Evolutionary conservation across 331 rosid genomes (phyloP), one percentile per base, ranked within the genome.

Genomic region (Rhamnella rubrinervis): DNA sequence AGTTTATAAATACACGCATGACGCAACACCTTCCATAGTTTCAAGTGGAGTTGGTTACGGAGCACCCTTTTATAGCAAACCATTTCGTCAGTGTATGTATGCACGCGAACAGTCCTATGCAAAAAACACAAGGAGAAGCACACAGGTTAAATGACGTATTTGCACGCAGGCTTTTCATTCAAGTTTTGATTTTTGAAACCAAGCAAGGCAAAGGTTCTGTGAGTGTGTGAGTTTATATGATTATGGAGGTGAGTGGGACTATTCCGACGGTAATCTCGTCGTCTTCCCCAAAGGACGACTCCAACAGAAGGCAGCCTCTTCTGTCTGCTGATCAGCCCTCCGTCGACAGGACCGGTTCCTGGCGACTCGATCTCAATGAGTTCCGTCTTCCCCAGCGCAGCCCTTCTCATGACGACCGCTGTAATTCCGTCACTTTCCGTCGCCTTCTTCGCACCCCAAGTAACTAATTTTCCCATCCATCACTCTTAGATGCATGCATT

Each of bases 341-440:
- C 5, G 5, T 2, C 50, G 74, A 57, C 39, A 44, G 23, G 3
- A 31, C 35, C 35, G 21, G 35, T 0, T 55, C 82, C 0, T 75
- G 84, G 84, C 71, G 77, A 52, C 81, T 80, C 40, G 57, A 80
- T n/a, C 69, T 80, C 26, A 51, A 35, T 4, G 75, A 71, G 15
- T 80, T 80, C 62, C 77, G 67, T 35, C 37, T 80, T 1, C 71
- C 75, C 14, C 55, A 75, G 21, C 59, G 40, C 20, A 28, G 7
- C 64, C 6, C 28, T 17, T 7, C 68, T 6, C 13, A 1, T 26
- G 76, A 21, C 39, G 55, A 53, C 0, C 56, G 73, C 12, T 28
- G 77, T 13, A 8, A 63, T 44, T 61, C 67, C 51, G 70, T 70
- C 25, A 16, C 11, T 38, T n/a, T 75, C 58, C 64, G 71, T 16